Percentiles rank a stretch among this genome's conserved stretches.
Evolutionary conservation across 1,284 basidiomycete genomes (phyloP).

Genomic region (Stygiomarasmius scandens): DNA sequence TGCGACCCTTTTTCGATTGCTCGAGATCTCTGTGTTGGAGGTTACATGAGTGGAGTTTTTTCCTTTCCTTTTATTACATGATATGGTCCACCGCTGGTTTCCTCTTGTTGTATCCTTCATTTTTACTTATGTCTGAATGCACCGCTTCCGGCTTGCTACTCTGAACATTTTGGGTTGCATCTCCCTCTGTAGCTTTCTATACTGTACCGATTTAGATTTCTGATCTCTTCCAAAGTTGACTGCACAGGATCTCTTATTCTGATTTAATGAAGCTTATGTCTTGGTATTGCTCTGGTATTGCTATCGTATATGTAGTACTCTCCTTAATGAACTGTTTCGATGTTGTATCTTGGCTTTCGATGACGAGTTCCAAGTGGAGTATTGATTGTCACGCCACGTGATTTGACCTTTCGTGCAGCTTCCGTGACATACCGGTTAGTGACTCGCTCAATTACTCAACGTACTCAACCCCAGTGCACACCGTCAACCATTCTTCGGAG

Average conservation of each 20-base stretch:
- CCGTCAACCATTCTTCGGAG: no score
- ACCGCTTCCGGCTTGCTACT: background rate
- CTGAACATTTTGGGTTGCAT: background rate
- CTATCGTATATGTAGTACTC: background rate
- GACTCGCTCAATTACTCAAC: no score
- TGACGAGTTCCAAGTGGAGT: no score
- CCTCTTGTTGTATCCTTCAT: background rate
- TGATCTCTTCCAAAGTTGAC: background rate
- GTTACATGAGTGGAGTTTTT: constrained; percentile 46
- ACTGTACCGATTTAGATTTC: background rate
- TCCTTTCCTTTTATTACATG: no score
- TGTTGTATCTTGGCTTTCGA: no score
- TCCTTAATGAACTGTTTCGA: no score
- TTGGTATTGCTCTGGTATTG: background rate
- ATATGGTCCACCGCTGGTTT: no score
- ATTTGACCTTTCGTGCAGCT: background rate
- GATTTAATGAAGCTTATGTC: background rate
- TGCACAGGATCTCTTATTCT: background rate
- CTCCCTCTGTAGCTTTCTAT: background rate
- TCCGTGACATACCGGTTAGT: no score
- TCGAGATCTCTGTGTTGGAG: constrained; percentile 78
- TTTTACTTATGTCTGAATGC: background rate
- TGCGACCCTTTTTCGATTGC: constrained; percentile 65
- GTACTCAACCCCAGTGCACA: no score
- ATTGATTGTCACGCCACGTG: background rate